Percentiles rank a stretch among this genome's conserved stretches.
These are phyloP conservation scores for Xylaria bambusicola DNA, from an alignment of 495 filamentous ascomycete genomes.

Conservation along the genomic window DNA sequence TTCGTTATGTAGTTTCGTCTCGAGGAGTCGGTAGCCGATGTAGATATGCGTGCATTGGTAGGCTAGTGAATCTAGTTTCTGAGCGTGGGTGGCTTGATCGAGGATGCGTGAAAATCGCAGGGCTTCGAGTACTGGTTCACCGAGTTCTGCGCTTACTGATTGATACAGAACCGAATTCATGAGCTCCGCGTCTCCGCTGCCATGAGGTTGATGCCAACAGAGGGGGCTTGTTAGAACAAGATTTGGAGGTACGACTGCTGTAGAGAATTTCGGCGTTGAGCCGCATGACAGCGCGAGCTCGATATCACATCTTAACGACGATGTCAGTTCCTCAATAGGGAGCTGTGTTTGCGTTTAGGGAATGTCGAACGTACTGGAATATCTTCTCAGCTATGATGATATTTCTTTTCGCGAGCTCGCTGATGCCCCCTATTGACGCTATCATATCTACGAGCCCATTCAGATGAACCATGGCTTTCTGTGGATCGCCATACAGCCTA, in stretches of 20 bases:
- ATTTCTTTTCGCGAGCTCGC: constrained; percentile 2
- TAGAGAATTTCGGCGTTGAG: constrained; percentile 6
- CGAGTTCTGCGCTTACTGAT: constrained; percentile 3
- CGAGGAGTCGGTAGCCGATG: constrained; percentile 8
- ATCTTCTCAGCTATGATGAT: constrained; percentile 6
- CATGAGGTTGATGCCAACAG: too few relatives aligned
- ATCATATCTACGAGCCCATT: background rate
- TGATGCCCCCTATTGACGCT: constrained; percentile 1
- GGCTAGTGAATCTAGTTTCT: background rate
- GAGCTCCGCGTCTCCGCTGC: background rate
- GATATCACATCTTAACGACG: constrained; percentile 1
- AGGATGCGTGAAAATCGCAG: constrained; percentile 5
- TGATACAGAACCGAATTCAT: background rate
- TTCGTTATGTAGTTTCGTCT: background rate
- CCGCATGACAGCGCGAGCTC: constrained; percentile 8
- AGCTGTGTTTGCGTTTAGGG: background rate
- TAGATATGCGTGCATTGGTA: constrained; percentile 10
- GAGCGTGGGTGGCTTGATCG: background rate
- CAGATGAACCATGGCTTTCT: constrained; percentile 15
- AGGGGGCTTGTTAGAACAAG: background rate
- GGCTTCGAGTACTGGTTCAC: background rate
- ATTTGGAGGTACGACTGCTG: background rate
- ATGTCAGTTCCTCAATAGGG: background rate
- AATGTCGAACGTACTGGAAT: constrained; percentile 3
- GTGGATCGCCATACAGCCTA: constrained; percentile 1